Base-by-base conservation (phyloP, 805 yeast genomes). In the Kluyveromyces wickerhamii region DNA sequence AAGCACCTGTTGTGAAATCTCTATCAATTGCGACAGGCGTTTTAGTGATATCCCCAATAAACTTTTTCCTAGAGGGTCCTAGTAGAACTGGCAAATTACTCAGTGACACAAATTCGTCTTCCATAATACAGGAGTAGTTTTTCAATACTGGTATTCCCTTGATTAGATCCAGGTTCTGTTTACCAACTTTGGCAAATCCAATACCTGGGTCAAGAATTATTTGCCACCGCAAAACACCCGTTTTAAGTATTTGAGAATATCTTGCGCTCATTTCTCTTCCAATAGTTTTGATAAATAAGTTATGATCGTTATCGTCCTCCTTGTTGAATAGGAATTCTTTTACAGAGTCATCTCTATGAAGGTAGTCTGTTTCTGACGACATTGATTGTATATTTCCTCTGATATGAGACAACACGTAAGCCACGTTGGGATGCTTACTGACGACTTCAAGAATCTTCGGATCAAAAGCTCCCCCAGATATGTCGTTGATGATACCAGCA, bases 141-240 rank as follows among this genome's bases (percentile, higher is more conserved):
- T 78, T 78, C 48, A 65, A 56, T 20, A 41, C 46, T 32, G 59
- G 71, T 40, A 67, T 44, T 13, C 73, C 66, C 40, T 74, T 69
- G 19, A 92, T 67, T 1, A 86, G 47, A 15, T 68, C 67, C 21
- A 88, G 44, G 54, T 88, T 89, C 50, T 88, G 95, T 6, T 53
- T 44, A n/a, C 69, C 47, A 35, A 68, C 70, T 55, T 92, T 92
- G n/a, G 97, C 96, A 59, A 92, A 92, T 2, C 99, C 98, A 27
- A 92, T 60, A 2, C 98, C 98, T 1, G 99, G 98, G 54, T 92
- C 99, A 4, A 87, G 50, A 12, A 92, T 75, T 3, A 92, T 63
- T 59, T 92, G 97, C 95, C 96, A 92, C 57, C 89, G 76, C 39
- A 69, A 66, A 1, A 89, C 74, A 4, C 95, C 95, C 0, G 56